Evolutionary conservation across 805 yeast species (phyloP).

Genomic region (Zygosaccharomyces rouxii): DNA sequence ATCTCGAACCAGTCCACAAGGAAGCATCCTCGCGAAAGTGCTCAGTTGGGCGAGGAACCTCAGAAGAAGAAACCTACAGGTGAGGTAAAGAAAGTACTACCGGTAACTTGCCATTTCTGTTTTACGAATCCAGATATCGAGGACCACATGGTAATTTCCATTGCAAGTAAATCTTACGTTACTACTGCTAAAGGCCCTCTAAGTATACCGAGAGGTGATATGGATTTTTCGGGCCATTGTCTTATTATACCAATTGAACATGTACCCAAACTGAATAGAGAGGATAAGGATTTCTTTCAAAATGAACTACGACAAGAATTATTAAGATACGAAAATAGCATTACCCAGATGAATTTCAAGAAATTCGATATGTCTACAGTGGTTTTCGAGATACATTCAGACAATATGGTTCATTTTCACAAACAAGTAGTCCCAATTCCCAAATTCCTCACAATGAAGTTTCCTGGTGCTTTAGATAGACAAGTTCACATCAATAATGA

Average conservation of each 20-base stretch:
- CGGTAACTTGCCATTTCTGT: conserved; percentile 75
- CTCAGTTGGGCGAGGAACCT: not conserved
- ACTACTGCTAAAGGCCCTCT: conserved; percentile 87
- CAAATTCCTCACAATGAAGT: conserved; percentile 38
- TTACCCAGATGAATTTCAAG: conserved; percentile 46
- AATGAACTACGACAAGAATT: conserved; percentile 42
- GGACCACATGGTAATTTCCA: conserved; percentile 73
- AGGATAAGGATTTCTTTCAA: conserved; percentile 16
- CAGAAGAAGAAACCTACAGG: conserved; percentile 17
- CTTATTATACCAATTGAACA: conserved; percentile 78
- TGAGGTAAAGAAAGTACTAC: conserved; percentile 44
- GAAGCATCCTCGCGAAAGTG: conserved; percentile 9
- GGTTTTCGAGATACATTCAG: conserved; percentile 65
- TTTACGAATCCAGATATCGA: conserved; percentile 73
- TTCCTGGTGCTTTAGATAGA: conserved; percentile 44
- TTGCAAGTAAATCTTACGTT: conserved; percentile 61
- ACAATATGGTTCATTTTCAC: conserved; percentile 67
- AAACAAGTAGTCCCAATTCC: conserved; percentile 73
- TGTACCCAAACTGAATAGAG: conserved; percentile 42
- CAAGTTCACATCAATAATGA: conserved; percentile 46
- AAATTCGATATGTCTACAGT: conserved; percentile 48
- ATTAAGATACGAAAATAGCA: conserved; percentile 41
- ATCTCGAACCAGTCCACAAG: not conserved
- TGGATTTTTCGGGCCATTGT: conserved; percentile 74
- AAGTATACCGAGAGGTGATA: conserved; percentile 45